Evolutionary conservation across 495 filamentous ascomycete species (phyloP).

Genomic region (Amniculicola lignicola): DNA sequence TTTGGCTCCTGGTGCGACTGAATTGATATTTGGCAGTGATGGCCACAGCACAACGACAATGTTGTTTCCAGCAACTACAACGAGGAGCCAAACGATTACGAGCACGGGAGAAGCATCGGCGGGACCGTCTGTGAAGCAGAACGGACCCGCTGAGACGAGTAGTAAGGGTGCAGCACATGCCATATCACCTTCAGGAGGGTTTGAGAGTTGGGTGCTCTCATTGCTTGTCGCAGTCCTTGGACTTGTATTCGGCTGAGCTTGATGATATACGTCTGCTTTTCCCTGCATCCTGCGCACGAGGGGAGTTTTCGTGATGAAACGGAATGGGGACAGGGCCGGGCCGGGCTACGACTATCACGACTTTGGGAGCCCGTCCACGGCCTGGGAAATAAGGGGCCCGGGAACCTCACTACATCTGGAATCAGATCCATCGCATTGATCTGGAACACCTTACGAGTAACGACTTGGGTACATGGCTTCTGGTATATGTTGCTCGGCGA

Average conservation of each 20-base stretch:
- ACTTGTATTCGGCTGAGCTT: neutral
- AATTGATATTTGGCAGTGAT: conserved; percentile 30
- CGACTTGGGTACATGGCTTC: neutral
- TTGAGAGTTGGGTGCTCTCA: neutral
- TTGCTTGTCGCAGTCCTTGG: neutral
- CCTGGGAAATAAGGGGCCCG: too few species aligned
- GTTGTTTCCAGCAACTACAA: conserved; percentile 29
- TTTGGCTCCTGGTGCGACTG: conserved; percentile 35
- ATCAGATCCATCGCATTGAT: neutral
- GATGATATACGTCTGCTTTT: neutral
- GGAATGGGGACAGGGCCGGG: too few species aligned
- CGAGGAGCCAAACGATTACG: conserved; percentile 4
- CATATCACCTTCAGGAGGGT: neutral
- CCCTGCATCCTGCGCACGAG: neutral
- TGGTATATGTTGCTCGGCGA: too few species aligned
- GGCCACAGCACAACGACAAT: conserved; percentile 16
- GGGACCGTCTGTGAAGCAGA: conserved; percentile 2
- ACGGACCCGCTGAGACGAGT: conserved; percentile 4
- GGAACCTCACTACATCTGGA: neutral
- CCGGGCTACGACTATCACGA: too few species aligned
- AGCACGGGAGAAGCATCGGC: conserved; percentile 2
- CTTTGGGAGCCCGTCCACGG: too few species aligned
- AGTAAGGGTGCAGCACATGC: neutral
- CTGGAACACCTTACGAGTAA: neutral
- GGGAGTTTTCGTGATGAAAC: too few species aligned